Base-by-base conservation (phyloP, 2,329 filamentous ascomycete genomes). In the Trichoderma koningii region DNA sequence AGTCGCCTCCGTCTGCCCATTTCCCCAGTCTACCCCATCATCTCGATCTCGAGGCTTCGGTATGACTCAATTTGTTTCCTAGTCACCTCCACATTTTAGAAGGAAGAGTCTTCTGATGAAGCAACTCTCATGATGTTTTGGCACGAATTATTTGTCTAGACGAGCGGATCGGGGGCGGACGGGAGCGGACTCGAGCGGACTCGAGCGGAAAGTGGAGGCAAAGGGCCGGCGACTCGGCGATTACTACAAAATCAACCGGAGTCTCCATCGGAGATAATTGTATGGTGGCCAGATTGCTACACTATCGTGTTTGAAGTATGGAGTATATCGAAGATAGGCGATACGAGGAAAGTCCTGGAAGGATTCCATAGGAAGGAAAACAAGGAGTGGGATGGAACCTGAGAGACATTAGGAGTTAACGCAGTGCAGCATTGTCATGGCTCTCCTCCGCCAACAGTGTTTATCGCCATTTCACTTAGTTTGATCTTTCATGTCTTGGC, bases 201-300 rank as follows among this genome's bases (percentile, higher is more conserved):
- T 17, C 26, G 26, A 55, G 50, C 60, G 60, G 60, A 63, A n/a
- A 55, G 60, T 55, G 60, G 60, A 30, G n/a, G 6, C 5, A 3
- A 10, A 12, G 47, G 9, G 26, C 57, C 60, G 48, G n/a, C 19
- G 9, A 5, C 15, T 55, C 48, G 50, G 60, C 50, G 60, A 47
- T 53, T 63, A 10, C 44, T 38, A 19, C 50, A 12, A 53, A 21
- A 30, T 38, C n/a, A 26, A 23, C 41, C 19, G 50, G 41, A 3
- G 26, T 19, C 23, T n/a, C 23, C 21, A 51, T n/a, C 56, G 45
- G 45, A 60, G 52, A 41, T 28, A 50, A 41, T 21, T 60, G 30
- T 38, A 15, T 60, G 19, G 28, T 34, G 44, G 28, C 7, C 26
- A 17, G 19, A 26, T 26, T 38, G 26, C 38, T 23, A 23, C 21